A percentile compares a stretch with the other conserved stretches of the same genome.
phyloP scores from a whole-genome alignment of 2,329 filamentous ascomycete species.

The Xylaria sp. region DNA sequence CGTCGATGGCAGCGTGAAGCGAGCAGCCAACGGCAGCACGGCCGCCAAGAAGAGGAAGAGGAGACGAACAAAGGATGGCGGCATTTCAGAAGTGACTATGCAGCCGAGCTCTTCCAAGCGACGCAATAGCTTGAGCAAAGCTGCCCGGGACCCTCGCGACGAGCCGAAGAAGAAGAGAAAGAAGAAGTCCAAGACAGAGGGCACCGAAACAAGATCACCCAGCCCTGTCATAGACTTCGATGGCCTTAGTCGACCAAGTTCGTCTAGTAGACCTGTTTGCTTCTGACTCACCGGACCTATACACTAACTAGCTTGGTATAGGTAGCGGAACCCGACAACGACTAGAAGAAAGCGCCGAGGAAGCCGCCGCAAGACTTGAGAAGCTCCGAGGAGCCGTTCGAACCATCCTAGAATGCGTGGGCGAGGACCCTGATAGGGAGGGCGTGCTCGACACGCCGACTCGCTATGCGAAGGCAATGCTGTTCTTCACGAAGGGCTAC shows the following conservation, averaged over 20 bases:
- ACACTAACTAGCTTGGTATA: slow-evolving; percentile 48
- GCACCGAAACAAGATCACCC: slow-evolving; percentile 57
- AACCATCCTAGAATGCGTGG: slow-evolving; percentile 75
- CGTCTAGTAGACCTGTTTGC: slow-evolving; percentile 38
- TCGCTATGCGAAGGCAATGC: slow-evolving; percentile 93
- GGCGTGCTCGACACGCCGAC: slow-evolving; percentile 77
- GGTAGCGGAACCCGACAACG: slow-evolving; percentile 73
- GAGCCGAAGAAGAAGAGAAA: slow-evolving; percentile 57
- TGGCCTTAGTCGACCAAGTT: slow-evolving; percentile 69
- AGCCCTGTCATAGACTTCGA: slow-evolving; percentile 71
- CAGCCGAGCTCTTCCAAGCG: slow-evolving; percentile 53
- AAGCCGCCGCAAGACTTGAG: slow-evolving; percentile 63
- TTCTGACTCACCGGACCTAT: background rate
- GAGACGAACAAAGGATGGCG: slow-evolving; percentile 46
- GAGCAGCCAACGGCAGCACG: slow-evolving; percentile 43
- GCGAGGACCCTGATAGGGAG: slow-evolving; percentile 74
- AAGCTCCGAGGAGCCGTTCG: slow-evolving; percentile 71
- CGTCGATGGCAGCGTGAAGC: slow-evolving; percentile 43
- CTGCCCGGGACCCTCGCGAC: slow-evolving; percentile 70
- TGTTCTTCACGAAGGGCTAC: slow-evolving; percentile 97
- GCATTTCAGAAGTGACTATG: slow-evolving; percentile 50
- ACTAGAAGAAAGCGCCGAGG: slow-evolving; percentile 65
- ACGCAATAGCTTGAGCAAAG: slow-evolving; percentile 67
- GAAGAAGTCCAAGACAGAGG: slow-evolving; percentile 52
- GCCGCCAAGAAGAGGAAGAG: slow-evolving; percentile 49